These are phyloP conservation scores for Aspergillus neoniger DNA, from an alignment of 2,329 filamentous ascomycete genomes.

Conservation along the genomic window DNA sequence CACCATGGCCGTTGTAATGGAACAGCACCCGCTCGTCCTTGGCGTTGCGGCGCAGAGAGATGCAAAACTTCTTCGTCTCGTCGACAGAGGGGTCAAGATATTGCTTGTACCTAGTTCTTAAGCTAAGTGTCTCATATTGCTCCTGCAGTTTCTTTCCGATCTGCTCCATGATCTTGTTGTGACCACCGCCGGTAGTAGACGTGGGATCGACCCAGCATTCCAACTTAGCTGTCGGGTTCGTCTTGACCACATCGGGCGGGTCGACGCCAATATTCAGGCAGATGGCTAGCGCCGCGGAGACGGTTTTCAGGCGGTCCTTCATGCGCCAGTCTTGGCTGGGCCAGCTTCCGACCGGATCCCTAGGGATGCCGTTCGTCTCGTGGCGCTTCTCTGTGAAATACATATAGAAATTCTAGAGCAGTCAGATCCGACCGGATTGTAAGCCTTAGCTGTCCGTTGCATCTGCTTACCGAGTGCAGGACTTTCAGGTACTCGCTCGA, in stretches of 20 bases:
- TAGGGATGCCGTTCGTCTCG: slow-evolving; percentile 87
- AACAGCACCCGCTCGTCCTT: slow-evolving; percentile 96
- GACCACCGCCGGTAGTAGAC: slow-evolving; percentile 69
- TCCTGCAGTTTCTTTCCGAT: slow-evolving; percentile 95
- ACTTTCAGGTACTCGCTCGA: slow-evolving; percentile 86
- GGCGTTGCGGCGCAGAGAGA: slow-evolving; percentile 83
- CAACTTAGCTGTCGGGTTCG: slow-evolving; percentile 85
- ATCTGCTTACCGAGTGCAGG: slow-evolving; percentile 69
- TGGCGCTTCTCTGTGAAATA: slow-evolving; percentile 98
- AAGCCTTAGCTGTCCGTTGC: not conserved
- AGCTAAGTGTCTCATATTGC: slow-evolving; percentile 93
- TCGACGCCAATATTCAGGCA: slow-evolving; percentile 98
- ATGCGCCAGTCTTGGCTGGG: slow-evolving; percentile 91
- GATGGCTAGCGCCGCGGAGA: slow-evolving; percentile 89
- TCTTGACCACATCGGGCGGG: slow-evolving; percentile 94
- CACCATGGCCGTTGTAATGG: slow-evolving; percentile 97
- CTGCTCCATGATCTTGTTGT: slow-evolving; percentile 81
- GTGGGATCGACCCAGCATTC: slow-evolving; percentile 98
- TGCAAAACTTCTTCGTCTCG: slow-evolving; percentile 95
- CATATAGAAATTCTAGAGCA: slow-evolving; percentile 92
- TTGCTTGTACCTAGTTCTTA: slow-evolving; percentile 96
- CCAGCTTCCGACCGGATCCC: slow-evolving; percentile 56
- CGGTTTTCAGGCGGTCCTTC: slow-evolving; percentile 93
- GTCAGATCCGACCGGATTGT: slow-evolving; percentile 11
- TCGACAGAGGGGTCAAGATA: slow-evolving; percentile 95